Percentiles rank a stretch among this genome's conserved stretches.
Evolutionary conservation across 305 asterid species (phyloP).

Genomic region (Fraxinus velutina): DNA sequence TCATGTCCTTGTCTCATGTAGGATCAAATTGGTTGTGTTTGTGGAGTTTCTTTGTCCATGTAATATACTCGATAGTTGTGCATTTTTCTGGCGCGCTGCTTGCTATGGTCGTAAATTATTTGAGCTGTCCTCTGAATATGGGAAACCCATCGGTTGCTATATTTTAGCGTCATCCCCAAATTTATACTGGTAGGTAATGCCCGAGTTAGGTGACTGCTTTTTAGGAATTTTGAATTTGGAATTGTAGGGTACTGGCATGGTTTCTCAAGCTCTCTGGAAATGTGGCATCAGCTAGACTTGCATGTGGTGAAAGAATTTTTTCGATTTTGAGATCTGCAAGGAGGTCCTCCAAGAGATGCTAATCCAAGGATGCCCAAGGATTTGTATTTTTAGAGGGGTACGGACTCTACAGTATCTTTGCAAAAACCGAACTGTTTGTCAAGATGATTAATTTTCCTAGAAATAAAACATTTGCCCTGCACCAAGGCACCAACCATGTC

Average conservation of each 20-base stretch:
- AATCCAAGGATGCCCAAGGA: constrained; percentile 13
- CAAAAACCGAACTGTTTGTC: constrained; percentile 3
- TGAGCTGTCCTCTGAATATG: not conserved
- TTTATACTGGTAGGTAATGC: not conserved
- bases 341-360: constrained; percentile 16
- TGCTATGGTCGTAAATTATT: constrained; percentile 12
- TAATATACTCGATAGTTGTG: constrained; percentile 33
- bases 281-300: not conserved
- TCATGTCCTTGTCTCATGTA: constrained; percentile 7
- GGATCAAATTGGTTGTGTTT: constrained; percentile 18
- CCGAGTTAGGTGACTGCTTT: constrained; percentile 1
- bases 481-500: constrained; percentile 10
- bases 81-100: constrained; percentile 23
- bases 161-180: not conserved
- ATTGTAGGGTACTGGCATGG: not conserved
- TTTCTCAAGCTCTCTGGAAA: constrained; percentile 7
- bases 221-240: constrained; percentile 1
- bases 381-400: constrained; percentile 22
- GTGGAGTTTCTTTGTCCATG: constrained; percentile 25
- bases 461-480: constrained; percentile 10
- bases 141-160: constrained; percentile 21
- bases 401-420: not conserved
- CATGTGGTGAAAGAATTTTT: not conserved
- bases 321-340: not conserved
- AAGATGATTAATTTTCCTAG: constrained; percentile 7